These are phyloP conservation scores for Pleurotus pulmonarius DNA, from an alignment of 768 basidiomycete genomes.

Conservation along the genomic window DNA sequence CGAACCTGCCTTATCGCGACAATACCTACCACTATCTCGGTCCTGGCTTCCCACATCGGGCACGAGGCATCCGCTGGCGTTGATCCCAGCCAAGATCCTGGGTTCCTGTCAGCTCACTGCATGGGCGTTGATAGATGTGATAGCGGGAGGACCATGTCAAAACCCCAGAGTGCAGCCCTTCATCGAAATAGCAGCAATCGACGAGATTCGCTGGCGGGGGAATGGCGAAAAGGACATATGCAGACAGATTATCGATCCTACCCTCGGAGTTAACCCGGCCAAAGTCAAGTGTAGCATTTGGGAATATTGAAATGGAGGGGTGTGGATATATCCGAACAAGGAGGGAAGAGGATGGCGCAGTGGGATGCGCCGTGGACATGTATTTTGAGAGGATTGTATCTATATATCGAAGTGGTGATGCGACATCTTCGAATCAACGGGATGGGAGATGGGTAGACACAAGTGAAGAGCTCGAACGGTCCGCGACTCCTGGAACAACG, in stretches of 20 bases:
- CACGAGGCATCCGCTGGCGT: background rate
- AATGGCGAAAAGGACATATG: background rate
- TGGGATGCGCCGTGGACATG: too few relatives aligned
- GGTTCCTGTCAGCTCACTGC: background rate
- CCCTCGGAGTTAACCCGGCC: background rate
- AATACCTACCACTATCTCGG: background rate
- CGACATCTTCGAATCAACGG: too few relatives aligned
- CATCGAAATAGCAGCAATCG: too few relatives aligned
- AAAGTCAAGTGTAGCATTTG: background rate
- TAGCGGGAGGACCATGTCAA: background rate
- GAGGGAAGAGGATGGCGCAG: background rate
- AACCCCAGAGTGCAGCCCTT: background rate
- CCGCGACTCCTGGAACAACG: too few relatives aligned
- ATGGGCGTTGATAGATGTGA: background rate
- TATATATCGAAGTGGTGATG: too few relatives aligned
- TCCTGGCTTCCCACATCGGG: background rate
- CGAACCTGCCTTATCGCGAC: conserved; percentile 5
- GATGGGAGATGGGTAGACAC: too few relatives aligned
- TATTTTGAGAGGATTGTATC: too few relatives aligned
- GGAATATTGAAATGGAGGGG: background rate
- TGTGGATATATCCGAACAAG: background rate
- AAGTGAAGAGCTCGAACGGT: too few relatives aligned
- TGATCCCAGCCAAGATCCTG: background rate
- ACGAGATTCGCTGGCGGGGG: background rate
- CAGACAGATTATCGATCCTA: background rate